Evolutionary conservation across 2,329 filamentous ascomycete genomes (phyloP).

Genomic region (Fusarium sp.): DNA sequence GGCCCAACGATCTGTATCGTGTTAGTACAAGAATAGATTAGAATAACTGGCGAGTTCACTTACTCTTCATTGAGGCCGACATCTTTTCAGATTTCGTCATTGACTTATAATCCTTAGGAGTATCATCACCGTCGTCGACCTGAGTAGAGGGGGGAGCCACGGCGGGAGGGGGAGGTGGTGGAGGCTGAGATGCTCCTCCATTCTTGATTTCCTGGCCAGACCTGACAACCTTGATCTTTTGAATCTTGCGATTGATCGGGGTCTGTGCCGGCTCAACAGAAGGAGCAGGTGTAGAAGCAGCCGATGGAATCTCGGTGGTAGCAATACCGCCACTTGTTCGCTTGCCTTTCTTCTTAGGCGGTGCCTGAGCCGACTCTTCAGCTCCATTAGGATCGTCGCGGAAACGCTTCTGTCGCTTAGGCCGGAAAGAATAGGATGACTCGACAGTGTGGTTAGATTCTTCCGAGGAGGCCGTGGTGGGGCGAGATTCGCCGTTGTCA

Average conservation of each 20-base stretch:
- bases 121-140: slow-evolving; percentile 56
- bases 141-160: slow-evolving; percentile 22
- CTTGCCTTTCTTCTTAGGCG: slow-evolving; percentile 57
- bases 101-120: slow-evolving; percentile 67
- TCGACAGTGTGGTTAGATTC: slow-evolving; percentile 63
- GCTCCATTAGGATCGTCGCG: slow-evolving; percentile 62
- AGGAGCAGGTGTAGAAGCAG: slow-evolving; percentile 37
- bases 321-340: slow-evolving; percentile 39
- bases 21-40: slow-evolving; percentile 45
- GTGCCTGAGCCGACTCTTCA: slow-evolving; percentile 54
- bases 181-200: slow-evolving; percentile 38
- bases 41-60: slow-evolving; percentile 40
- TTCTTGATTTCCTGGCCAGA: slow-evolving; percentile 49
- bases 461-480: slow-evolving; percentile 67
- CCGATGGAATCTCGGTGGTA: slow-evolving; percentile 31
- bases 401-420: slow-evolving; percentile 68
- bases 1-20: slow-evolving; percentile 66
- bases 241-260: slow-evolving; percentile 51
- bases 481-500: slow-evolving; percentile 63
- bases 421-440: slow-evolving; percentile 67
- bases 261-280: slow-evolving; percentile 39
- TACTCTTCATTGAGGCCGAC: slow-evolving; percentile 75
- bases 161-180: slow-evolving; percentile 15
- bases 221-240: slow-evolving; percentile 58
- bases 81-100: slow-evolving; percentile 77